These are phyloP conservation scores for Musa acuminata DNA, from an alignment of 176 grass and related monocot genomes.

Conservation along the genomic window DNA sequence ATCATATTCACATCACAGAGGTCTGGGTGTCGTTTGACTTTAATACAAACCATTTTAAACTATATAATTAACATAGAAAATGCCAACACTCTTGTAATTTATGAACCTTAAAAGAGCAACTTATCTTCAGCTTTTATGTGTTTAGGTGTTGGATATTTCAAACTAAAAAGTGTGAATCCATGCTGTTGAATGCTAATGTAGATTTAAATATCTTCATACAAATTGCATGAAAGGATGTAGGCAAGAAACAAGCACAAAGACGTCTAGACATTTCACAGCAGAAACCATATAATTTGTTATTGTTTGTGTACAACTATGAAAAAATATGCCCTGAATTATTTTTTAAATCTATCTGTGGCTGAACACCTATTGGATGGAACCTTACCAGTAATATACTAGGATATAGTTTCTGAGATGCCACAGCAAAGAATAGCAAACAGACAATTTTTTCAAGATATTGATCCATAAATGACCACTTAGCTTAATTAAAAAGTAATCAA, in stretches of 20 bases:
- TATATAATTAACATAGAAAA: neutral
- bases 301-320: constrained; percentile 3
- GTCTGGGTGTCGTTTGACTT: neutral
- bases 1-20: neutral
- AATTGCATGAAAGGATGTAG: no score
- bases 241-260: no score
- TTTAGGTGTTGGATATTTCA: no score
- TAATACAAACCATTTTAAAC: neutral
- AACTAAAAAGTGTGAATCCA: no score
- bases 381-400: neutral
- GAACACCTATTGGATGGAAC: neutral
- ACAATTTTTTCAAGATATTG: neutral
- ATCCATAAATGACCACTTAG: neutral
- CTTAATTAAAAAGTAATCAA: neutral
- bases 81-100: neutral
- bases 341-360: neutral
- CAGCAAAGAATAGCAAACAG: neutral
- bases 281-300: neutral
- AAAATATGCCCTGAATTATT: neutral
- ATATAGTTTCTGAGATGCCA: neutral
- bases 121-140: no score
- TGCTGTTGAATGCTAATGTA: no score
- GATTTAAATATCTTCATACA: no score
- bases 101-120: neutral
- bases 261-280: no score